Evolutionary conservation across 148 eudicot species (phyloP).

Genomic region (Salicornia ramosissima): DNA sequence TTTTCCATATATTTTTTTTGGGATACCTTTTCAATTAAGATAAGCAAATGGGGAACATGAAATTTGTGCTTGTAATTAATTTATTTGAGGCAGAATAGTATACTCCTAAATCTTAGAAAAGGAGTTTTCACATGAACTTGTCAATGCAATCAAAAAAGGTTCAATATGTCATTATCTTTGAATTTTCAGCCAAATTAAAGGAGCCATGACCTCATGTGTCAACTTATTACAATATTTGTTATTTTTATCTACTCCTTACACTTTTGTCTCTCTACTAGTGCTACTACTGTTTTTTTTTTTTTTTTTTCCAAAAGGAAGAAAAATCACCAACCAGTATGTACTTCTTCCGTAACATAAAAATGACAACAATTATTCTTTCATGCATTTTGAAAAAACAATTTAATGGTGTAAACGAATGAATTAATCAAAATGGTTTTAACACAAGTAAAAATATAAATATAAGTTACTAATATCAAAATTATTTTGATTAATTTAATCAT

Average conservation of each 20-base stretch:
- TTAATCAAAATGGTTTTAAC: no score
- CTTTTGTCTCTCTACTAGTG: background rate
- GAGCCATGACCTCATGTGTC: background rate
- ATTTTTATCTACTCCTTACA: background rate
- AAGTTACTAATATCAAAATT: no score
- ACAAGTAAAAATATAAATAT: no score
- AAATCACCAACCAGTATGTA: no score
- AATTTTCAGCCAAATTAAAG: conserved; percentile 8
- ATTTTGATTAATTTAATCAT: no score
- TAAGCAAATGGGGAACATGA: background rate
- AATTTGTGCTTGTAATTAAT: background rate
- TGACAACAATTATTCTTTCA: no score
- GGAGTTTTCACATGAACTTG: background rate
- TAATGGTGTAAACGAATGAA: no score
- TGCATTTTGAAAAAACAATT: no score
- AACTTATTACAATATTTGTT: conserved; percentile 17
- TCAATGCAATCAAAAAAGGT: background rate
- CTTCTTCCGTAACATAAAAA: no score
- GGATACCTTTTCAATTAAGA: background rate
- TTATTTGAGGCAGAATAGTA: background rate
- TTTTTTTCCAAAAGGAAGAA: no score
- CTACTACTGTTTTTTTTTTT: conserved; percentile 9
- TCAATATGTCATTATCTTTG: conserved; percentile 9
- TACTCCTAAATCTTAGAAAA: background rate
- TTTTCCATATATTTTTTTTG: background rate